Base-by-base conservation (phyloP, 176 grass and related monocot genomes). In the Saccharum spontaneum region DNA sequence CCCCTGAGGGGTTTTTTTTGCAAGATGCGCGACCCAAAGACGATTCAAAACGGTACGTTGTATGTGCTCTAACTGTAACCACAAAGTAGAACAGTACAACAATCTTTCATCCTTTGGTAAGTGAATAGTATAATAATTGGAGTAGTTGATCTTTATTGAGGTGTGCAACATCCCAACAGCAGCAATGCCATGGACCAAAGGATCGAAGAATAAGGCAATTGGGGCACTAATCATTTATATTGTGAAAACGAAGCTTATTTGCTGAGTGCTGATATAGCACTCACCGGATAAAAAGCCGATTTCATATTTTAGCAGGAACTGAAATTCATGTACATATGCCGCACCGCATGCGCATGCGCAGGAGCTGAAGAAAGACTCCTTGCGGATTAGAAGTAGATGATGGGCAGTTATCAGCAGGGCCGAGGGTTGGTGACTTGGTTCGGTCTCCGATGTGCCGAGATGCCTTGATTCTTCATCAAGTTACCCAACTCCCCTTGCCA, bases 391-490 rank as follows among this genome's bases (percentile, higher is more conserved):
- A 17, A 49, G 28, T 12, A 16, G 46, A 89, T 24, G 7, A 6
- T 14, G 13, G 15, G 37, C 8, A 67, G 3, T 49, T 5, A 33
- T 65, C 31, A 10, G 24, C 10, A 33, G 39, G 22, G 15, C 16
- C 2, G 7, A 7, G 10, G 11, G 68, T 69, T 43, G 3, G n/a
- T n/a, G n/a, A n/a, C n/a, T n/a, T n/a, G n/a, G 82, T 28, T 65
- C 36, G 10, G 72, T 39, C 13, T 70, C 31, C 71, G n/a, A 41
- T 52, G 78, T 67, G 78, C 23, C 71, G 6, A 38, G 67, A 73
- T 86, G 54, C 88, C 73, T 86, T 90, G 88, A 90, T 90, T 79
- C 22, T 73, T 73, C 10, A 1, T 22, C 79, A 90, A 90, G 88
- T 28, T 2, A 62, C 64, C 12, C 7, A 41, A 6, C n/a, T 0